A percentile compares a stretch with the other conserved stretches of the same genome.
Evolutionary conservation across 176 grass and related monocot genomes (phyloP).

Genomic region (Hordeum marinum): DNA sequence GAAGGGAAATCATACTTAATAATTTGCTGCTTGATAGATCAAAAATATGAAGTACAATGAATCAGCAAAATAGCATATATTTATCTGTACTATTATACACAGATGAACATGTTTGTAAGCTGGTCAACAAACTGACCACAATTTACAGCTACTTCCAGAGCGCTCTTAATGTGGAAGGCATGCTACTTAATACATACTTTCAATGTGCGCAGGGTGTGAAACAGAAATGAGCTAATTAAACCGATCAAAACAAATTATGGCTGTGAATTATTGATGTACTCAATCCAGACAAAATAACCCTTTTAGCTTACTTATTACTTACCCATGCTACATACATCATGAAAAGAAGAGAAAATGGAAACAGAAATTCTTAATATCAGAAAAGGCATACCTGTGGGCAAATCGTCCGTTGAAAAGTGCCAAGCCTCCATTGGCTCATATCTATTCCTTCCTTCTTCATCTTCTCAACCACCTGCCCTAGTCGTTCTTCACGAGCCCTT

Average conservation of each 20-base stretch:
- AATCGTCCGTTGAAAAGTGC: conserved; percentile 6
- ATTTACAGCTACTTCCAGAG: neutral
- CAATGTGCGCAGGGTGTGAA: neutral
- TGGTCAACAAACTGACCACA: neutral
- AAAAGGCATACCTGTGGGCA: conserved; percentile 35
- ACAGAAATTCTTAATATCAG: neutral
- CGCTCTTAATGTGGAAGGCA: neutral
- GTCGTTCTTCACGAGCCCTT: conserved; percentile 11
- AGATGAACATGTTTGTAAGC: neutral
- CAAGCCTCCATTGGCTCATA: conserved; percentile 32
- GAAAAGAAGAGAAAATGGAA: neutral
- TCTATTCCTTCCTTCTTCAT: conserved; percentile 51
- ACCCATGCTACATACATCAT: neutral
- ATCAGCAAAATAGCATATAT: conserved; percentile 4
- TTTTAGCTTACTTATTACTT: neutral
- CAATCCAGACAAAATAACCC: neutral
- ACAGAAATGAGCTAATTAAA: neutral
- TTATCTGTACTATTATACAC: neutral
- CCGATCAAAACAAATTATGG: neutral
- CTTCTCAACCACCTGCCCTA: conserved; percentile 31
- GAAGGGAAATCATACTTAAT: conserved; percentile 24
- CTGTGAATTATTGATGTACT: neutral
- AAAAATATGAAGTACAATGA: neutral
- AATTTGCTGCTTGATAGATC: conserved; percentile 5
- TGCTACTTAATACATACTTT: neutral